Base-by-base conservation (phyloP, 495 filamentous ascomycete genomes). In the Hapsidospora chrysogenum region DNA sequence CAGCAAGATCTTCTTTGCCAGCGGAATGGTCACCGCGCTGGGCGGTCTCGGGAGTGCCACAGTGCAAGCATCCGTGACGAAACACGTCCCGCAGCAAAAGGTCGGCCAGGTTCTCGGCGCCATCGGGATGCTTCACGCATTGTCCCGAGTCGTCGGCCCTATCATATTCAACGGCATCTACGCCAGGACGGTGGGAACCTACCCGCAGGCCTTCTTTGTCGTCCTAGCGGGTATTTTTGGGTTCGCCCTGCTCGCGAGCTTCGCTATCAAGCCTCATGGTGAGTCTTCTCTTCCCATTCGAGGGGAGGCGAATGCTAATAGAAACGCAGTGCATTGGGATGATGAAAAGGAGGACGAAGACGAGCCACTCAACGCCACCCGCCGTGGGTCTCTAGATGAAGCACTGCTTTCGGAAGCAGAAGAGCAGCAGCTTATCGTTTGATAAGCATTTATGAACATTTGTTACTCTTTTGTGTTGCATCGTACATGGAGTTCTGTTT, bases 21-120 rank as follows among this genome's bases (percentile, higher is more conserved):
- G 74, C 9, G 89, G 82, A 31, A 59, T 75, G 15, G 44, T 80
- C 15, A 76, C 82, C 2, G 64, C 82, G 0, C 55, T 92, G 25
- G 89, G 87, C 9, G 85, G 87, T 2, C 74, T 95, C 34, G 87
- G 74, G 0, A 76, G 74, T 4, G 86, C 89, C 3, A 87, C 79
- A 0, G 54, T 94, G 33, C 81, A 92, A 45, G 73, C 77, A 0
- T 66, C 80, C 0, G 55, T 95, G 13, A 95, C 83, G 35, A 95
- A 95, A 48, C 89, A 95, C 50, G 76, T 95, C 0, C 82, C 86
- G 3, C 65, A 70, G 7, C 78, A 87, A 42, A 67, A 69, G 19
- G 76, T 82, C 1, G 89, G 89, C 0, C 76, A 85, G 49, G 56
- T 97, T 33, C 67, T 97, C 2, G 89, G 89, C 8, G 89, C 85